phyloP scores from a whole-genome alignment of 2,329 filamentous ascomycete genomes.

The Clonostachys sp. region DNA sequence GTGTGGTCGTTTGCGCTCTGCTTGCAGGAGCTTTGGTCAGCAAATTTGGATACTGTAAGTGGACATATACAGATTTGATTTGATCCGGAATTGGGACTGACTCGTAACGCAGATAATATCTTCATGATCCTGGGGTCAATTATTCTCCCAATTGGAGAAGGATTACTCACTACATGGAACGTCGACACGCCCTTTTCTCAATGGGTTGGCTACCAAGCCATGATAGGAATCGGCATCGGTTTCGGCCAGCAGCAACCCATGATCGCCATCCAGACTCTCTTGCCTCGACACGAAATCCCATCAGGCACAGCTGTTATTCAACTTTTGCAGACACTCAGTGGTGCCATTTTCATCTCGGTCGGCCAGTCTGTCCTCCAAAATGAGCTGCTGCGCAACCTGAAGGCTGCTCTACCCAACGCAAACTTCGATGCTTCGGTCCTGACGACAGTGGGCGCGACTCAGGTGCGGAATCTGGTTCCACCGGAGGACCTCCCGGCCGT shows the following conservation, averaged over 20 bases:
- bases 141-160: slow-evolving; percentile 19
- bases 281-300: slow-evolving; percentile 5
- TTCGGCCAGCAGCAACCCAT: slow-evolving; percentile 7
- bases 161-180: slow-evolving; percentile 11
- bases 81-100: too few relatives aligned
- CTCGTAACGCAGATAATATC: slow-evolving; percentile 11
- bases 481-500: slow-evolving; percentile 21
- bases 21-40: slow-evolving; percentile 32
- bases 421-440: slow-evolving; percentile 17
- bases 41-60: slow-evolving; percentile 12
- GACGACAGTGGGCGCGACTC: slow-evolving; percentile 14
- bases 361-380: slow-evolving; percentile 8
- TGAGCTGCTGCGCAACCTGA: slow-evolving; percentile 4
- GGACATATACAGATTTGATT: too few relatives aligned
- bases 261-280: slow-evolving; percentile 8
- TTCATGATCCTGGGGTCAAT: slow-evolving; percentile 26
- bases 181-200: neutral
- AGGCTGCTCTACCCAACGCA: slow-evolving; percentile 16
- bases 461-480: slow-evolving; percentile 29
- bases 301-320: slow-evolving; percentile 7
- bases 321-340: slow-evolving; percentile 7
- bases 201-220: slow-evolving; percentile 7
- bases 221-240: slow-evolving; percentile 7
- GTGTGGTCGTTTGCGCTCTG: slow-evolving; percentile 30
- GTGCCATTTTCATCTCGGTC: slow-evolving; percentile 7